A percentile compares a stretch with the other conserved stretches of the same genome.
Evolutionary conservation across 2,329 filamentous ascomycete species (phyloP).

Genomic region (Bipolaris cookei): DNA sequence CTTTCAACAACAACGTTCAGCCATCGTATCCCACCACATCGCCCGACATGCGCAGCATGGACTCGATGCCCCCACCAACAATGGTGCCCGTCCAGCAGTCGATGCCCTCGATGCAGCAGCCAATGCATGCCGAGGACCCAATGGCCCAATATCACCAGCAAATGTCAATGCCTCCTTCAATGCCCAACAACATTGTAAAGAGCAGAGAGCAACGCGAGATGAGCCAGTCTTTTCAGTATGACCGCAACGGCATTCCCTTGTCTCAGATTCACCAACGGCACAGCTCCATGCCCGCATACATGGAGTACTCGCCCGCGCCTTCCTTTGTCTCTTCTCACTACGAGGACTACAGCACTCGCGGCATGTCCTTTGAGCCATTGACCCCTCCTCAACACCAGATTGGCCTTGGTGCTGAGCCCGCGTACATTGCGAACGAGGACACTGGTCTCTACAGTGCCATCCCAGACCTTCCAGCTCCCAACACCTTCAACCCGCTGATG

Average conservation of each 20-base stretch:
- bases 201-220: slow-evolving; percentile 84
- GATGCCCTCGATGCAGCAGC: slow-evolving; percentile 49
- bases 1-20: slow-evolving; percentile 76
- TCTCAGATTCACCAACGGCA: slow-evolving; percentile 86
- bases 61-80: slow-evolving; percentile 90
- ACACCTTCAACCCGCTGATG: slow-evolving; percentile 85
- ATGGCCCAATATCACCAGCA: slow-evolving; percentile 76
- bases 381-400: slow-evolving; percentile 92
- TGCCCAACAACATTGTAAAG: slow-evolving; percentile 79
- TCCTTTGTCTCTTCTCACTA: slow-evolving; percentile 99
- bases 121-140: slow-evolving; percentile 67
- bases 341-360: slow-evolving; percentile 96
- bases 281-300: slow-evolving; percentile 97
- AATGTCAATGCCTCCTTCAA: slow-evolving; percentile 74
- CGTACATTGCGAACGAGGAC: slow-evolving; percentile 98
- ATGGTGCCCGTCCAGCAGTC: slow-evolving; percentile 66
- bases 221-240: slow-evolving; percentile 76
- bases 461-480: slow-evolving; percentile 80
- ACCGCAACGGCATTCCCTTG: slow-evolving; percentile 87
- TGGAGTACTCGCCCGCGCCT: slow-evolving; percentile 97
- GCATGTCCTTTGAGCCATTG: slow-evolving; percentile 94
- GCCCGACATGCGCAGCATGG: slow-evolving; percentile 86
- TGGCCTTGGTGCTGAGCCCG: slow-evolving; percentile 82
- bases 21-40: slow-evolving; percentile 80
- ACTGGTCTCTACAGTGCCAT: slow-evolving; percentile 95